Evolutionary conservation across 2,329 filamentous ascomycete species (phyloP).

Genomic region (Penicillium sp.): DNA sequence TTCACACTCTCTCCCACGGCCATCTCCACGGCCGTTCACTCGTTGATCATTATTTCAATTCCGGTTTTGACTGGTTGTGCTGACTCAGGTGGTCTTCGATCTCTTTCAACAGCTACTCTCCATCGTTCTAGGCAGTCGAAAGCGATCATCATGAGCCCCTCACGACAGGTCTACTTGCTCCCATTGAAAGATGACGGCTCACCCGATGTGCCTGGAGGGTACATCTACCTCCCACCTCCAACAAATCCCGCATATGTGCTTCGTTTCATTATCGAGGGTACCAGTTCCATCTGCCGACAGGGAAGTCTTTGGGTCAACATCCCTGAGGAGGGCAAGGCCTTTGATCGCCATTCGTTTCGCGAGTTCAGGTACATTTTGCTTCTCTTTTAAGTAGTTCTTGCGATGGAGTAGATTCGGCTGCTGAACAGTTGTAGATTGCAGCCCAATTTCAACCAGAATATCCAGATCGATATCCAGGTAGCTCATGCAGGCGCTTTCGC

Average conservation of each 20-base stretch:
- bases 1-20: constrained; percentile 5
- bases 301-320: constrained; percentile 97
- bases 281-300: constrained; percentile 88
- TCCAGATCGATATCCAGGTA: constrained; percentile 85
- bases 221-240: constrained; percentile 83
- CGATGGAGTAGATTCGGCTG: constrained; percentile 12
- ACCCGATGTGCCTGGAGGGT: constrained; percentile 79
- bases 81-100: constrained; percentile 1
- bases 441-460: constrained; percentile 86
- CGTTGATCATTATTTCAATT: constrained; percentile 4
- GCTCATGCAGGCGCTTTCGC: constrained; percentile 78
- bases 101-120: not conserved
- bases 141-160: constrained; percentile 18
- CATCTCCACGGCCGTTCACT: constrained; percentile 12
- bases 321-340: constrained; percentile 67
- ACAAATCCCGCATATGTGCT: constrained; percentile 66
- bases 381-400: not conserved
- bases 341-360: constrained; percentile 71
- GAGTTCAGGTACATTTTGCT: constrained; percentile 72
- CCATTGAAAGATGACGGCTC: constrained; percentile 89
- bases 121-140: not conserved
- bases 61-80: constrained; percentile 3
- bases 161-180: constrained; percentile 68
- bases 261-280: constrained; percentile 87
- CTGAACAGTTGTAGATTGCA: constrained; percentile 52